These are phyloP conservation scores for Pneumocystis sp. DNA, from an alignment of 1,139 yeast species.

Conservation along the genomic window DNA sequence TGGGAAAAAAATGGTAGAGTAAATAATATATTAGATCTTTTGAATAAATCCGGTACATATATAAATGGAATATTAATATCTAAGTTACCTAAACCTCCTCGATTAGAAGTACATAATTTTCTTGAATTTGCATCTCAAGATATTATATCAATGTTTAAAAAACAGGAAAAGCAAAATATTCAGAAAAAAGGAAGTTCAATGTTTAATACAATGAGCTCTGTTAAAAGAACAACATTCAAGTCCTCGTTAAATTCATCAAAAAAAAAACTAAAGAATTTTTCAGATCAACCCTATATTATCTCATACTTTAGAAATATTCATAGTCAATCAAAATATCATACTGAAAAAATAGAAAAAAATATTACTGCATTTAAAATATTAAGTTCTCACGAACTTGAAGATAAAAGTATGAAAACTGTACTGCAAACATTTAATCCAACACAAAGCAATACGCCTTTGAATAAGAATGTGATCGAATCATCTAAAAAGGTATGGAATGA, in stretches of 20 bases:
- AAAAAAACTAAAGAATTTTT: neutral
- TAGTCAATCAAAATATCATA: neutral
- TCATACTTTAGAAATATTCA: neutral
- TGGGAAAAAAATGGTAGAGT: neutral
- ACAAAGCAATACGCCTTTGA: neutral
- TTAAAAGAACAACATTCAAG: slow-evolving; percentile 2
- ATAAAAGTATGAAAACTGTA: neutral
- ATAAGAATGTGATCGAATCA: neutral
- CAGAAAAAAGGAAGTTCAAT: slow-evolving; percentile 1
- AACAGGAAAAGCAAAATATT: neutral
- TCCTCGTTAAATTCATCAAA: neutral
- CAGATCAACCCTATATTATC: neutral
- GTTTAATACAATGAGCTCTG: slow-evolving; percentile 5
- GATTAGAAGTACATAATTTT: slow-evolving; percentile 11
- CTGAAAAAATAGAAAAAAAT: neutral
- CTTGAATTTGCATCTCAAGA: slow-evolving; percentile 13
- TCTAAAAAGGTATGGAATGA: slow-evolving; percentile 18
- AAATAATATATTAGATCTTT: neutral
- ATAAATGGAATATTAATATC: neutral
- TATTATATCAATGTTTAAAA: slow-evolving; percentile 3
- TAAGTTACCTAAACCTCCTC: slow-evolving; percentile 10
- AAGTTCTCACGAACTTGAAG: neutral
- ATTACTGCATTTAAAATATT: neutral
- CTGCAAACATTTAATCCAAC: slow-evolving; percentile 1
- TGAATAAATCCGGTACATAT: neutral